Evolutionary conservation across 805 yeast species (phyloP).

Genomic region (Ogataea thermomethanolica): DNA sequence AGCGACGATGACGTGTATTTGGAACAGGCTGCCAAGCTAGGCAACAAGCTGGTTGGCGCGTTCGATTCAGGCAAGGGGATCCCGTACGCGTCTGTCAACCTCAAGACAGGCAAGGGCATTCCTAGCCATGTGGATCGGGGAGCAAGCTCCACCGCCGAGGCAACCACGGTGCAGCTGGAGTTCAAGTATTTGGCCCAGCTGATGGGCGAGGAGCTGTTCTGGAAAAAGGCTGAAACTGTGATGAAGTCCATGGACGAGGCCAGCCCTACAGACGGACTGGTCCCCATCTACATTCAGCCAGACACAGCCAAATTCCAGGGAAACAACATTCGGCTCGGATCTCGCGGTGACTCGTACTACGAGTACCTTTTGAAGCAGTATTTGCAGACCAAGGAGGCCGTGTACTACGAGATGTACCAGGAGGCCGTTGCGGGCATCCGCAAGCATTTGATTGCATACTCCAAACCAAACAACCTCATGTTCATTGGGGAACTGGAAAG

Average conservation of each 20-base stretch:
- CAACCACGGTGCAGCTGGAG: constrained; percentile 81
- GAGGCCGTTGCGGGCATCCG: constrained; percentile 76
- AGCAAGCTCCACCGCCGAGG: constrained; percentile 87
- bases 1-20: constrained; percentile 67
- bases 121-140: constrained; percentile 66
- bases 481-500: constrained; percentile 74
- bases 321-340: constrained; percentile 69
- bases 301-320: constrained; percentile 70
- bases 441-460: constrained; percentile 55
- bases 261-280: constrained; percentile 69
- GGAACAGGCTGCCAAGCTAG: constrained; percentile 76
- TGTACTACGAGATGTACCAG: constrained; percentile 72
- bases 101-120: constrained; percentile 58
- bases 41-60: constrained; percentile 66
- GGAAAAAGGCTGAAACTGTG: constrained; percentile 75
- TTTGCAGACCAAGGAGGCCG: constrained; percentile 67
- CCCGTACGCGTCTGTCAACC: constrained; percentile 77
- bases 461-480: constrained; percentile 59
- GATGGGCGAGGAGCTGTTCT: constrained; percentile 75
- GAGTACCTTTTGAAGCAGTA: constrained; percentile 86
- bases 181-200: constrained; percentile 75
- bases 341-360: constrained; percentile 91
- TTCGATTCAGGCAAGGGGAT: constrained; percentile 65
- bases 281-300: constrained; percentile 76
- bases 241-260: constrained; percentile 67